Conservation (phyloP, 345 rosid genomes). For the Moricandia moricandioides region DNA sequence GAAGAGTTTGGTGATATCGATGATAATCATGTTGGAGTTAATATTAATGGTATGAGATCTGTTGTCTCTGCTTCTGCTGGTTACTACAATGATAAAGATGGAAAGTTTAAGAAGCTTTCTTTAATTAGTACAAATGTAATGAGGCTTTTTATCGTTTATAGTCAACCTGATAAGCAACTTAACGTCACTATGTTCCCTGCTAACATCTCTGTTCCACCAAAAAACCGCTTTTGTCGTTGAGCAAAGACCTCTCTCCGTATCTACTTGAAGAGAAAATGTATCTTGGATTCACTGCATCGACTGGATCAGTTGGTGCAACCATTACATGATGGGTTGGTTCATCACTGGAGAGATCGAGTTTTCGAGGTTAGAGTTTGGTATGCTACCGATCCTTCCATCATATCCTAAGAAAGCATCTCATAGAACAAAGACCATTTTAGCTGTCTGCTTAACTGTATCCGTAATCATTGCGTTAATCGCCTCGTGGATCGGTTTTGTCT, state of each 20-base stretch:
- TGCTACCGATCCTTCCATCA: slow-evolving; percentile 42
- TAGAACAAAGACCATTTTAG: slow-evolving; percentile 32
- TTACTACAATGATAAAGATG: slow-evolving; percentile 36
- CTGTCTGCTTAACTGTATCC: not conserved
- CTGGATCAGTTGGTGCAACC: slow-evolving; percentile 41
- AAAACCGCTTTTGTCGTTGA: slow-evolving; percentile 51
- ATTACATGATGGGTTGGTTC: slow-evolving; percentile 61
- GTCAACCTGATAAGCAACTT: slow-evolving; percentile 34
- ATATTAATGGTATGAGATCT: slow-evolving; percentile 48
- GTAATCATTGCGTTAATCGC: slow-evolving; percentile 21
- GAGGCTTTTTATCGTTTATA: slow-evolving; percentile 57
- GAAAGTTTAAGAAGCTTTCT: slow-evolving; percentile 23
- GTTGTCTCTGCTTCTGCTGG: slow-evolving; percentile 37
- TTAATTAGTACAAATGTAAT: slow-evolving; percentile 28
- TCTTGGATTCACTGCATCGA: slow-evolving; percentile 61
- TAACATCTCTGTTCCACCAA: not conserved
- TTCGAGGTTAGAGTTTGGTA: slow-evolving; percentile 27
- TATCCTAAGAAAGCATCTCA: slow-evolving; percentile 43
- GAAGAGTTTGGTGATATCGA: slow-evolving; percentile 42
- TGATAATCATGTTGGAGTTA: slow-evolving; percentile 64
- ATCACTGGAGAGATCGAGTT: slow-evolving; percentile 38
- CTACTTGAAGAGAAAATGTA: slow-evolving; percentile 41
- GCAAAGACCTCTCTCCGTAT: slow-evolving; percentile 40
- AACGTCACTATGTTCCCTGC: slow-evolving; percentile 50
- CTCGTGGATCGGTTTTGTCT: slow-evolving; percentile 13